Percentiles rank a stretch among this genome's conserved stretches.
phyloP scores from a whole-genome alignment of 2,329 filamentous ascomycete genomes.

The Phyllosticta citriasiana region DNA sequence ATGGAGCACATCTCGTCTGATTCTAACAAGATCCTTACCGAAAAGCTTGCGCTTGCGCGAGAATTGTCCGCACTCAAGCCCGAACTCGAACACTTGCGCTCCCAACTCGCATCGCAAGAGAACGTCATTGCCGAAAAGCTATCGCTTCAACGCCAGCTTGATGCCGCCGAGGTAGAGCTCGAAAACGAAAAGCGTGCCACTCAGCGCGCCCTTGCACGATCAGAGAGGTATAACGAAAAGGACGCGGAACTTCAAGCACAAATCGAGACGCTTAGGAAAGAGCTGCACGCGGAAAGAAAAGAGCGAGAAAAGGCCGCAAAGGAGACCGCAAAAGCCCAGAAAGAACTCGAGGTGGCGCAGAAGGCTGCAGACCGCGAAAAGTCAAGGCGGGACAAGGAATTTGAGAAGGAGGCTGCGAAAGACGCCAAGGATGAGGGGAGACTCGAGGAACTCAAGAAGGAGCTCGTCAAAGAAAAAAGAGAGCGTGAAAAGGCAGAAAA shows the following conservation, averaged over 20 bases:
- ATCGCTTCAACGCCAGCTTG: constrained; percentile 66
- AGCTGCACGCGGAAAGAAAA: constrained; percentile 36
- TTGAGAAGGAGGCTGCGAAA: constrained; percentile 11
- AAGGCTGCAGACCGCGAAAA: constrained; percentile 21
- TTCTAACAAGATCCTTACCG: constrained; percentile 57
- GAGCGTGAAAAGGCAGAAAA: constrained; percentile 44
- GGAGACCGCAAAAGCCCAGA: constrained; percentile 25
- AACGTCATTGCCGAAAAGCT: constrained; percentile 68
- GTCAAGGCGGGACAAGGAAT: constrained; percentile 23
- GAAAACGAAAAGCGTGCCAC: constrained; percentile 69
- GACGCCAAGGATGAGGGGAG: constrained; percentile 14
- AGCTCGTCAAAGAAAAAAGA: constrained; percentile 30
- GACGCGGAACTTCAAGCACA: constrained; percentile 37
- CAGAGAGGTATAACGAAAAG: constrained; percentile 39
- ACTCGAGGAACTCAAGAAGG: constrained; percentile 17
- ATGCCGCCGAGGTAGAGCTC: constrained; percentile 67
- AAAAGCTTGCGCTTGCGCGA: constrained; percentile 52
- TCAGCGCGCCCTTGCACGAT: constrained; percentile 45
- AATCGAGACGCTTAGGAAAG: constrained; percentile 37
- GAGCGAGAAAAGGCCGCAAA: constrained; percentile 32
- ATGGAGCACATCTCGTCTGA: constrained; percentile 58
- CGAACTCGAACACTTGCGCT: constrained; percentile 52
- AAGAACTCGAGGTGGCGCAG: constrained; percentile 24
- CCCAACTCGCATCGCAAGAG: constrained; percentile 52
- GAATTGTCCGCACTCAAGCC: constrained; percentile 50